Conservation (phyloP, 2,329 filamentous ascomycete genomes). For the Clarireedia paspali region DNA sequence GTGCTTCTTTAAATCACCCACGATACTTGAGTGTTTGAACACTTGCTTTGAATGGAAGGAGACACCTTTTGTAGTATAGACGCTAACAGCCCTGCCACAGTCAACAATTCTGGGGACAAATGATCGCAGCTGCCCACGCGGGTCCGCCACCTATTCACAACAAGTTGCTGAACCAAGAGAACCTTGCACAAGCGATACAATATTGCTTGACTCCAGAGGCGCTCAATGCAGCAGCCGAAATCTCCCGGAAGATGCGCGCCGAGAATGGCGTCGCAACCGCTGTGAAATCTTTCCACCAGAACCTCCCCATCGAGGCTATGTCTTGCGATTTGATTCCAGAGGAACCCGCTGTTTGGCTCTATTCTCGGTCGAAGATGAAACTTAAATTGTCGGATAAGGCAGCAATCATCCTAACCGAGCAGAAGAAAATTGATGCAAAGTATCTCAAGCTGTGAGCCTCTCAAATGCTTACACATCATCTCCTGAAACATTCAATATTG, state of each 20-base stretch:
- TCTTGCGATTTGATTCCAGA: constrained; percentile 47
- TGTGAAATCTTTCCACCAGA: constrained; percentile 42
- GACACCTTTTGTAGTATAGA: neutral
- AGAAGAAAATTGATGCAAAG: constrained; percentile 27
- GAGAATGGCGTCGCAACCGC: constrained; percentile 58
- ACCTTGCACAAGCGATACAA: constrained; percentile 61
- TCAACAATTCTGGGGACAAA: constrained; percentile 71
- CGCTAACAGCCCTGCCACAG: neutral
- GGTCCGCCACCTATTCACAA: constrained; percentile 62
- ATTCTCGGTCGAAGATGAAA: constrained; percentile 33
- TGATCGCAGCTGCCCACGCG: constrained; percentile 56
- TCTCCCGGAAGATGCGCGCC: constrained; percentile 51
- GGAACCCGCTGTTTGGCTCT: constrained; percentile 42
- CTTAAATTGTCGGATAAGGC: constrained; percentile 55
- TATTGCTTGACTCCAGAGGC: constrained; percentile 55
- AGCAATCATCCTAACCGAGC: constrained; percentile 53
- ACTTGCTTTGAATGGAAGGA: neutral
- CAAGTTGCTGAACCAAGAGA: constrained; percentile 56
- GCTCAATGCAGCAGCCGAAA: constrained; percentile 45
- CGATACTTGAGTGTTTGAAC: too few relatives aligned
- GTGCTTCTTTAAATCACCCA: neutral
- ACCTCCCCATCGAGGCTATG: constrained; percentile 54
- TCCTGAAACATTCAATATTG: too few relatives aligned
- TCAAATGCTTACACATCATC: too few relatives aligned
- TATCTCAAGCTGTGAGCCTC: constrained; percentile 18